These are phyloP conservation scores for Calonectria pteridis DNA, from an alignment of 2,329 filamentous ascomycete genomes.

Conservation along the genomic window DNA sequence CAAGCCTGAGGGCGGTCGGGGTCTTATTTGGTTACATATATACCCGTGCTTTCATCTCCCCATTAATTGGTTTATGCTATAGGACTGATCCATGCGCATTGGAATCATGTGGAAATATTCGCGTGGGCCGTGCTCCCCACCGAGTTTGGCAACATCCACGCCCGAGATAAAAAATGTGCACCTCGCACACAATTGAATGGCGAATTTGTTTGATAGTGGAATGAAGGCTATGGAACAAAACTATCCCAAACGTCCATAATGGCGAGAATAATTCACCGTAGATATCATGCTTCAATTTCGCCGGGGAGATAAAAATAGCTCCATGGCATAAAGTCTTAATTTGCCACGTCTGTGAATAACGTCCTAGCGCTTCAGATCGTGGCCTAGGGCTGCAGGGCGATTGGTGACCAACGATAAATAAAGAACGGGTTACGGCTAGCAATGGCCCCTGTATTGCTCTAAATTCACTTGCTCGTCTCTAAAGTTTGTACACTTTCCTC, in stretches of 20 bases:
- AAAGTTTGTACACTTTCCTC: too few species aligned
- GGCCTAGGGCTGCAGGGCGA: not conserved
- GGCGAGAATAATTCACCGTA: not conserved
- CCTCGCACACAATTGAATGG: not conserved
- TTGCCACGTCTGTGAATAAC: not conserved
- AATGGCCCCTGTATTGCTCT: not conserved
- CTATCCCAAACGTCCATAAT: not conserved
- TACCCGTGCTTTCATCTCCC: not conserved
- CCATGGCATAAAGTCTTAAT: not conserved
- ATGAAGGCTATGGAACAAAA: not conserved
- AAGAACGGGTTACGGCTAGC: not conserved
- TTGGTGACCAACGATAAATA: not conserved
- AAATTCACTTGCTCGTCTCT: not conserved
- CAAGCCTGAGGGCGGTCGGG: not conserved
- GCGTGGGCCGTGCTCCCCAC: not conserved
- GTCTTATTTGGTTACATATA: conserved; percentile 11
- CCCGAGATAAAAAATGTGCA: not conserved
- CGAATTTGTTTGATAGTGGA: not conserved
- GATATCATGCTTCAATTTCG: too few species aligned
- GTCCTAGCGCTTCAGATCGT: not conserved
- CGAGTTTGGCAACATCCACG: not conserved
- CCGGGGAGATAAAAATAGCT: not conserved
- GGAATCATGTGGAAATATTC: not conserved
- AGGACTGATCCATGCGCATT: not conserved
- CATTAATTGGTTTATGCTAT: conserved; percentile 4